Conservation (phyloP, 2,329 filamentous ascomycete genomes). For the Aspergillus calidoustus region DNA sequence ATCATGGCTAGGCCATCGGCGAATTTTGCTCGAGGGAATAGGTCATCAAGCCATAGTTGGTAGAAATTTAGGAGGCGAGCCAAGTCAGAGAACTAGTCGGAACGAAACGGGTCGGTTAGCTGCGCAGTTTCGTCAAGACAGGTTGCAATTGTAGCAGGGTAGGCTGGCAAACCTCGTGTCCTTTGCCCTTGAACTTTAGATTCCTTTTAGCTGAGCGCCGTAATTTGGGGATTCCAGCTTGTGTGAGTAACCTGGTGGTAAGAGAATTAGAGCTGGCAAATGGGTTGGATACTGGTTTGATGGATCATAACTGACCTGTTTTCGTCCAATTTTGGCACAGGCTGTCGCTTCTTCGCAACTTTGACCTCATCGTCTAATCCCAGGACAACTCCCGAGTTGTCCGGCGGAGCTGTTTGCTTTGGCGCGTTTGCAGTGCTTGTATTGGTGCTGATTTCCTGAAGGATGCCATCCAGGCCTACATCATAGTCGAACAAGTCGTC, state of each 20-base stretch:
- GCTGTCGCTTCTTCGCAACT: slow-evolving; percentile 75
- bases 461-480: slow-evolving; percentile 58
- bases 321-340: slow-evolving; percentile 86
- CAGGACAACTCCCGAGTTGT: slow-evolving; percentile 61
- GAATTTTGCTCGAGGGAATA: slow-evolving; percentile 94
- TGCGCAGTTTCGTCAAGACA: background rate
- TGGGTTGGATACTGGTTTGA: background rate
- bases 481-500: slow-evolving; percentile 80
- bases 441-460: slow-evolving; percentile 44
- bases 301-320: slow-evolving; percentile 56
- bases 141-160: slow-evolving; percentile 8
- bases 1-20: slow-evolving; percentile 87
- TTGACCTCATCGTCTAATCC: slow-evolving; percentile 88
- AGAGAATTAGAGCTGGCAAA: background rate
- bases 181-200: slow-evolving; percentile 86
- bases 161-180: slow-evolving; percentile 71
- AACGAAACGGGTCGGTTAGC: background rate
- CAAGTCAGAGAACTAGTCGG: slow-evolving; percentile 76
- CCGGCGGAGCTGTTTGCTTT: slow-evolving; percentile 28
- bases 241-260: slow-evolving; percentile 72
- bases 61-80: slow-evolving; percentile 84
- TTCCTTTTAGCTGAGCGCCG: slow-evolving; percentile 70
- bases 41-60: slow-evolving; percentile 93
- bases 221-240: slow-evolving; percentile 81
- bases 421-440: slow-evolving; percentile 22